Evolutionary conservation across 2,329 filamentous ascomycete species (phyloP).

Genomic region (Chrysoporthe deuterocubensis): DNA sequence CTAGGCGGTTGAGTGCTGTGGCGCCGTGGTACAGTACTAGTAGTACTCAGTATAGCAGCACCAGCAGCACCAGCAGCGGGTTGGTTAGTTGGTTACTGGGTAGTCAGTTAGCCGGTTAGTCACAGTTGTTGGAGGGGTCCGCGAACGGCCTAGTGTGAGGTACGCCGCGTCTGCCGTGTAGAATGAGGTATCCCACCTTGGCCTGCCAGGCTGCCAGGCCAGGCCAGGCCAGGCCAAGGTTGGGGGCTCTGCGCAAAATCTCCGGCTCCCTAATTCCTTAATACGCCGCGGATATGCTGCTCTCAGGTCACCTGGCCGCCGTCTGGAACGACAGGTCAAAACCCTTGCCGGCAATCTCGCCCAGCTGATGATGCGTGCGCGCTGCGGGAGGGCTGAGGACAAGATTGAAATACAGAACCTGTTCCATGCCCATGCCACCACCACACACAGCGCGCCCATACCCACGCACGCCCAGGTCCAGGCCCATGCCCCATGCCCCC

Average conservation of each 20-base stretch:
- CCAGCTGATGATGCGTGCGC: background rate
- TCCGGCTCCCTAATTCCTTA: conserved; percentile 2
- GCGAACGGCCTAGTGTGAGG: conserved; percentile 12
- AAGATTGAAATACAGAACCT: background rate
- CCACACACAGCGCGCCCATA: no score
- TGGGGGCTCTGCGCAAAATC: conserved; percentile 10
- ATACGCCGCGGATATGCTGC: conserved; percentile 13
- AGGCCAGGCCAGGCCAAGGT: background rate
- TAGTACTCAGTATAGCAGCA: no score
- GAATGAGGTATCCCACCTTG: background rate
- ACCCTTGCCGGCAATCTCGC: conserved; percentile 1
- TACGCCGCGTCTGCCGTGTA: background rate
- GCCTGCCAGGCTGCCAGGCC: background rate
- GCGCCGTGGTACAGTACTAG: no score
- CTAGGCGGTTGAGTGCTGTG: no score
- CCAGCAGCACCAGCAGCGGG: no score
- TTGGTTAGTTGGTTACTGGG: no score
- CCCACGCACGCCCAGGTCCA: no score
- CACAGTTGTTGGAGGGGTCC: background rate
- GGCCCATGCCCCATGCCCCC: background rate
- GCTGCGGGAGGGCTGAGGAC: background rate
- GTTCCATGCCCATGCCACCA: background rate
- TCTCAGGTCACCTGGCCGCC: conserved; percentile 4
- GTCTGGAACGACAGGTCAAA: conserved; percentile 6
- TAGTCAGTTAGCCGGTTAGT: no score